These are phyloP conservation scores for Curvularia spicifera DNA, from an alignment of 2,329 filamentous ascomycete genomes.

Conservation along the genomic window DNA sequence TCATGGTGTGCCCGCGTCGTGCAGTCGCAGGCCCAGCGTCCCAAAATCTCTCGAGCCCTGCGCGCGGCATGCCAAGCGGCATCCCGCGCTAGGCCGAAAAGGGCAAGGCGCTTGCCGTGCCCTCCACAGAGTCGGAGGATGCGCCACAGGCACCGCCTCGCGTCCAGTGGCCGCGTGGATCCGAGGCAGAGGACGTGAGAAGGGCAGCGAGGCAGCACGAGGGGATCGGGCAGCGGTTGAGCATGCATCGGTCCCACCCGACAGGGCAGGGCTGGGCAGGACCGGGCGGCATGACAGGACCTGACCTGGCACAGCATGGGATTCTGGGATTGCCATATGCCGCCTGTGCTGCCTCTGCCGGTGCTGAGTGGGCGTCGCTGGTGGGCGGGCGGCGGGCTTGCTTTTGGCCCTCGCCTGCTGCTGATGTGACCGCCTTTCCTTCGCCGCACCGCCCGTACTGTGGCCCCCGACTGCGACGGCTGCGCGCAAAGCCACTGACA, in stretches of 20 bases:
- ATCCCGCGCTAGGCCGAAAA: neutral
- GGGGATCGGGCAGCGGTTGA: slow-evolving; percentile 1
- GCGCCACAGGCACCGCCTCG: slow-evolving; percentile 1
- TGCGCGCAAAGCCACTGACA: slow-evolving; percentile 17
- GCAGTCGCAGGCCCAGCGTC: slow-evolving; percentile 4
- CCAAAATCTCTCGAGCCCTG: slow-evolving; percentile 13
- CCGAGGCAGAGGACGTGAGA: neutral
- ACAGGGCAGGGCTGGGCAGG: neutral
- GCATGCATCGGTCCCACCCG: slow-evolving; percentile 17
- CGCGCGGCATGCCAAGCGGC: slow-evolving; percentile 7
- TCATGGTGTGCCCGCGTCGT: slow-evolving; percentile 44
- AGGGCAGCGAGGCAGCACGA: neutral
- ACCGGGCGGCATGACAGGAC: neutral
- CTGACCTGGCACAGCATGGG: slow-evolving; percentile 10
- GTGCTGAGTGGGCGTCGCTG: neutral
- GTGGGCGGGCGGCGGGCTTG: neutral
- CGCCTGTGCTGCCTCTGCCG: neutral
- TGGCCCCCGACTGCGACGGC: slow-evolving; percentile 4
- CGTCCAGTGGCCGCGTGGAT: neutral
- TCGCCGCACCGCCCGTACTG: slow-evolving; percentile 7
- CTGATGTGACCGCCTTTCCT: neutral
- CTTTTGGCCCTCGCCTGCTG: neutral
- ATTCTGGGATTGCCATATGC: slow-evolving; percentile 16
- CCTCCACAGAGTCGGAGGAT: slow-evolving; percentile 1
- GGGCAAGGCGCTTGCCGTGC: neutral